Percentiles rank a stretch among this genome's conserved stretches.
These are phyloP conservation scores for Beta macrorhiza DNA, from an alignment of 179 eudicot genomes.

Conservation along the genomic window DNA sequence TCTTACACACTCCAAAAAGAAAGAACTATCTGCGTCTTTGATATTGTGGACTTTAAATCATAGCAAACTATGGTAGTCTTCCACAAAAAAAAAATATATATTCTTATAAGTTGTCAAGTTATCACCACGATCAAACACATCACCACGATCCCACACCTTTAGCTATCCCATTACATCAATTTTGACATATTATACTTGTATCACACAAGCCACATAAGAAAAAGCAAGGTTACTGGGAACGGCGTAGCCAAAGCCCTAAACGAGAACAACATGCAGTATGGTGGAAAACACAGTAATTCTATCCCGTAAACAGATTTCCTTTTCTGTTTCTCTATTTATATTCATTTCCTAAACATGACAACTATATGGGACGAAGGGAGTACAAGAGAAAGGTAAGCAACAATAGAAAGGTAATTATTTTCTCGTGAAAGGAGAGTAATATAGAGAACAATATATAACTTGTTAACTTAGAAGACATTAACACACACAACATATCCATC, in stretches of 20 bases:
- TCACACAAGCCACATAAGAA: not conserved
- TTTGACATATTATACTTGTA: not conserved
- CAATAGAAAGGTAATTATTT: too few relatives aligned
- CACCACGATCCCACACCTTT: slow-evolving; percentile 1
- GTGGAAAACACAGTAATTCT: not conserved
- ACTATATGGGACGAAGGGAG: too few relatives aligned
- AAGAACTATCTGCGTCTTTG: not conserved
- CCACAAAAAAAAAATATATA: not conserved
- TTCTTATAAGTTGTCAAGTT: not conserved
- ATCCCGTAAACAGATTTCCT: not conserved
- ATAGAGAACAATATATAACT: too few relatives aligned
- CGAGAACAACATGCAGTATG: not conserved
- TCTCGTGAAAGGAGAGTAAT: too few relatives aligned
- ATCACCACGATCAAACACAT: too few relatives aligned
- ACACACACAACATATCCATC: too few relatives aligned
- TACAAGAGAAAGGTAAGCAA: too few relatives aligned
- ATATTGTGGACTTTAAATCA: not conserved
- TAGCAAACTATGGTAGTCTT: not conserved
- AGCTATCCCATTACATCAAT: not conserved
- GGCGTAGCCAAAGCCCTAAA: not conserved
- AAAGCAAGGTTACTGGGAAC: not conserved
- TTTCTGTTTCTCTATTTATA: not conserved
- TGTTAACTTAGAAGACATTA: too few relatives aligned
- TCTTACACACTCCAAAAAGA: not conserved
- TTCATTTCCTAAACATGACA: too few relatives aligned